Base-by-base conservation (phyloP, 2,329 filamentous ascomycete genomes). In the Phialophora verrucosa region DNA sequence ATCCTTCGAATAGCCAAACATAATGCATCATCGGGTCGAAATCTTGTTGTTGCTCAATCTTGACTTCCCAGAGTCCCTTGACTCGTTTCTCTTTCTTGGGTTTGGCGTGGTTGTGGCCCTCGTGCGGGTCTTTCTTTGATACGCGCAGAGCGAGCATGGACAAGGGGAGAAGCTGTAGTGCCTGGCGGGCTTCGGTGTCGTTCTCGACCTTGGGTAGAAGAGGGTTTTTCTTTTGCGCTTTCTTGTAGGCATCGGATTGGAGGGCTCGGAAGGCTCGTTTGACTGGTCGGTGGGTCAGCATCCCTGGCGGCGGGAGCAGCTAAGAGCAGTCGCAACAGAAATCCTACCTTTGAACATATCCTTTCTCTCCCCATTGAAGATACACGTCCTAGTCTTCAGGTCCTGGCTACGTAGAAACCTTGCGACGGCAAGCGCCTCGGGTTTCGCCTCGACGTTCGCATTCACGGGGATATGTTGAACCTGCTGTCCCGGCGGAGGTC, bases 1-100 rank as follows among this genome's bases (percentile, higher is more conserved):
- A 89, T 20, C 94, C 94, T 76, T 99, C 95, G 79, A 93, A 98
- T 62, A 99, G 83, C 93, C 94, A 99, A 67, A 94, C 90, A 77
- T 98, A 99, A 83, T 99, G 94, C 84, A 95, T 81, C 78, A 82
- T 80, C 90, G 79, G 78, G 25, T 80, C 78, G 25, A 80, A 80
- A 75, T 98, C 94, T 79, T 99, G 95, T 80, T 99, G 94, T 74
- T 94, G 93, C 80, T 97, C 93, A 72, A 99, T 94, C 76, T 89
- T 90, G 69, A 99, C 95, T 3, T 89, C 97, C 95, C 95, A 99
- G 32, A 95, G 87, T 29, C 95, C 95, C 85, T 99, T 99, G 76
- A 95, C 85, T 61, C 93, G 90, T 85, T 97, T 98, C 70, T 88
- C 86, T 74, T 90, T 89, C 82, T 93, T 92, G 71, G 80, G 72